Percentiles rank a stretch among this genome's conserved stretches.
These are phyloP conservation scores for Colletotrichum limetticola DNA, from an alignment of 2,329 filamentous ascomycete species.

Conservation along the genomic window DNA sequence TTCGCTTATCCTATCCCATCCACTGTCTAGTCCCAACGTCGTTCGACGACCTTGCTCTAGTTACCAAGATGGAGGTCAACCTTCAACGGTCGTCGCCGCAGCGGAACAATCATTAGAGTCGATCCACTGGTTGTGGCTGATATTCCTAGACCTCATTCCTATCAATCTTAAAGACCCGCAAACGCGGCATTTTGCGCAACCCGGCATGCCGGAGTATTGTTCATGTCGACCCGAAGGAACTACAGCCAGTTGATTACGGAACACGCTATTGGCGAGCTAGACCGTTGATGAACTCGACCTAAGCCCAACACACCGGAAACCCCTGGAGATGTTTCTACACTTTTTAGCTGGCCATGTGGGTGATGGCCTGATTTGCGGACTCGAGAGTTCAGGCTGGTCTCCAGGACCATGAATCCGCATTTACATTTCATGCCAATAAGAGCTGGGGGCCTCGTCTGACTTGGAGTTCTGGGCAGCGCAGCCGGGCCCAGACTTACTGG, in stretches of 20 bases:
- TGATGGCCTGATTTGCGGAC: neutral
- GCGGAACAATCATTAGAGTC: too few species aligned
- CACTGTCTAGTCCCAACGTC: too few species aligned
- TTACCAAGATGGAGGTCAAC: too few species aligned
- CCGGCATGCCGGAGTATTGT: neutral
- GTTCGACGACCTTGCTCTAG: too few species aligned
- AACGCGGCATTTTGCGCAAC: neutral
- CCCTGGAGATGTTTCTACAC: neutral
- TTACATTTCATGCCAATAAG: neutral
- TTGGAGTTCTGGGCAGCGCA: neutral
- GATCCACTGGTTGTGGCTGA: too few species aligned
- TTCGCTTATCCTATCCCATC: too few species aligned
- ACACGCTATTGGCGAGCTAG: constrained; percentile 2
- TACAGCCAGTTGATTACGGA: neutral
- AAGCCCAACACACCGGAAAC: neutral
- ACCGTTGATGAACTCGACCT: neutral
- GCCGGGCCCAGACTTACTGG: neutral
- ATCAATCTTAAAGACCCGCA: neutral
- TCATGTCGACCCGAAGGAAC: neutral
- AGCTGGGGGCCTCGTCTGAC: neutral
- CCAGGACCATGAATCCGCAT: neutral
- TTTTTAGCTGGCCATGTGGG: neutral
- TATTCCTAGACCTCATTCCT: neutral
- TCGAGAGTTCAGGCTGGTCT: neutral
- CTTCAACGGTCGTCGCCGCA: neutral